A percentile compares a stretch with the other conserved stretches of the same genome.
Evolutionary conservation across 2,329 filamentous ascomycete species (phyloP).

Genomic region (Exophiala sideris): DNA sequence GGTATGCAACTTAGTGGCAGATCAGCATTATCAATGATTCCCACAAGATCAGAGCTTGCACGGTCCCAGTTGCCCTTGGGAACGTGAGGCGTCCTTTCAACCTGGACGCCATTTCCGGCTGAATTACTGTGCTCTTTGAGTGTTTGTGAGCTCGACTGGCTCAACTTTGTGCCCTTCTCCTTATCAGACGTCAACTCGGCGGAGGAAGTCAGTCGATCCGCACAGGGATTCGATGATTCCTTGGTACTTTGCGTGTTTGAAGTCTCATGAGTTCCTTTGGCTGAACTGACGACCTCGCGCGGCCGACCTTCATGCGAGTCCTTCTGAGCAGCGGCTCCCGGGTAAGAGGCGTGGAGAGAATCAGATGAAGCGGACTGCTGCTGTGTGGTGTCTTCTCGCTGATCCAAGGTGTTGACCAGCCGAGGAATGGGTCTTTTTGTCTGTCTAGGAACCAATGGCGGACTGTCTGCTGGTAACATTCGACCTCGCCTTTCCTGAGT

Average conservation of each 20-base stretch:
- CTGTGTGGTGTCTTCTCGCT: too few relatives aligned
- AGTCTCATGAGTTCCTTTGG: neutral
- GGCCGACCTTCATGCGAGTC: too few relatives aligned
- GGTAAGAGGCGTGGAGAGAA: too few relatives aligned
- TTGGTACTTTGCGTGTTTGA: neutral
- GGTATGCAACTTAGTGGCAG: slow-evolving; percentile 1
- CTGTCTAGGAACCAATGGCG: neutral
- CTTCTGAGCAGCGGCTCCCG: too few relatives aligned
- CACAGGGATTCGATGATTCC: too few relatives aligned
- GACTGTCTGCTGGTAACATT: slow-evolving; percentile 8
- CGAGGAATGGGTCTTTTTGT: neutral
- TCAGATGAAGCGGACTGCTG: too few relatives aligned
- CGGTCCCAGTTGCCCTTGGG: neutral
- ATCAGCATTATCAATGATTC: neutral
- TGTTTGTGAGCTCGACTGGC: neutral
- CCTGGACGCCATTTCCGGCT: neutral
- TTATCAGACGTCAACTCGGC: neutral
- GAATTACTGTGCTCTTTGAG: neutral
- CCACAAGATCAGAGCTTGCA: neutral
- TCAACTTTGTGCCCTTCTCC: too few relatives aligned
- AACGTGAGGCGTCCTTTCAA: slow-evolving; percentile 10
- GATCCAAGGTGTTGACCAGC: neutral
- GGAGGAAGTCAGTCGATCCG: neutral
- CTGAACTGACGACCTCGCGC: too few relatives aligned
- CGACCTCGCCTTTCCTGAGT: slow-evolving; percentile 9